Base-by-base conservation (phyloP, 768 basidiomycete species). In the Lentinula lateritia region DNA sequence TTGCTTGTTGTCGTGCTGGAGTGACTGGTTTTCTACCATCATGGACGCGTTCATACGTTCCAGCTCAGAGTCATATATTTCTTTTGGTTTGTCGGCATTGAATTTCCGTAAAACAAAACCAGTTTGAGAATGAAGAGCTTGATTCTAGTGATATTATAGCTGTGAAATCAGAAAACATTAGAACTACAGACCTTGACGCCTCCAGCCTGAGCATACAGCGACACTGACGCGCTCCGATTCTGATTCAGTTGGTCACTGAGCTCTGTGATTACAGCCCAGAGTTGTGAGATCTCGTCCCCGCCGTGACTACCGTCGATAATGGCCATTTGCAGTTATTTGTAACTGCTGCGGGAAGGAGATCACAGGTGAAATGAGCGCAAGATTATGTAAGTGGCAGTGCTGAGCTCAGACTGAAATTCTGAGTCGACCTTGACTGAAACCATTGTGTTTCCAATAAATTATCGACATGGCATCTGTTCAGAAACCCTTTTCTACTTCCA, bases 1-100 rank as follows among this genome's bases (percentile, higher is more conserved):
- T 67, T 98, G 96, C 71, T 97, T 96, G 79, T 98, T 99, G 75
- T 98, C 97, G 66, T 96, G 85, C 67, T 92, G 85, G 46, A 99
- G 77, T 6, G 77, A 75, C 66, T 90, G 88, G 71, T 98, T 99
- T 72, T 99, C 95, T 23, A 82, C 74, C 5, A 82, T 76, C 68
- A 98, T 88, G 52, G 84, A 80, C 4, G 80, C 74, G 65, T 95
- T 95, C 88, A 97, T 93, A 50, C 84, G 83, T 69, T 98, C 95
- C 20, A 99, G 77, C 69, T 97, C 95, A 15, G 85, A 81, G 53
- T 95, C 87, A 68, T 95, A 99, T 61, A 86, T 86, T 75, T 98
- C 97, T 98, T 73, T 16, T 61, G 52, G 48, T 60, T 64, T 62
- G 64, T 65, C 48, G 48, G 28, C 20, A 41, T 60, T 52, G 39